phyloP scores from a whole-genome alignment of 768 basidiomycete species.

The Rubroboletus satanas region DNA sequence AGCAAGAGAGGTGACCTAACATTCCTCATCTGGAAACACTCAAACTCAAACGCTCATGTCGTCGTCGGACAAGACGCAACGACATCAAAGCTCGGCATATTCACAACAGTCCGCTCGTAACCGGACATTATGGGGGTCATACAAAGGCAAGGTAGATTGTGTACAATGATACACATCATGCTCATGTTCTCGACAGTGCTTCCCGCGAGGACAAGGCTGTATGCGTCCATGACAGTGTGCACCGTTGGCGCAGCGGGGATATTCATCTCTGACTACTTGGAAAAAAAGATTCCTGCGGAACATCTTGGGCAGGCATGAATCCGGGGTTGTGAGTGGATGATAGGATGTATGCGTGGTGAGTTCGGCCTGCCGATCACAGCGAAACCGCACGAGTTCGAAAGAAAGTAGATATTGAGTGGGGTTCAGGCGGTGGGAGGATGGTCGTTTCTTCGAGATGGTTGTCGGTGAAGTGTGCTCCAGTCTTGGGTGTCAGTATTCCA shows the following conservation, averaged over 20 bases:
- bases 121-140: conserved; percentile 41
- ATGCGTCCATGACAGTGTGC: conserved; percentile 47
- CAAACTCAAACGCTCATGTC: conserved; percentile 16
- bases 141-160: conserved; percentile 33
- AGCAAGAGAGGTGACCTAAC: not conserved
- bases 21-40: not conserved
- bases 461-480: conserved; percentile 16
- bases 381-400: not conserved
- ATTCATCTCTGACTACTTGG: conserved; percentile 48
- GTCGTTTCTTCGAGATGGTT: conserved; percentile 20
- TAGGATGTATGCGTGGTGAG: conserved; percentile 6
- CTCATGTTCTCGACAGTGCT: conserved; percentile 38
- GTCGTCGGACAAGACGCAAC: not conserved
- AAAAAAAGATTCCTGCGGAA: conserved; percentile 35
- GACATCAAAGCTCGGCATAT: not conserved
- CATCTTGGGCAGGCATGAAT: not conserved
- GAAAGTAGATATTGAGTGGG: not conserved
- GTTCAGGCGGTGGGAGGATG: conserved; percentile 3
- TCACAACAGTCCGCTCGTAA: conserved; percentile 8
- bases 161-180: conserved; percentile 4
- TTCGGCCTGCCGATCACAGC: conserved; percentile 14
- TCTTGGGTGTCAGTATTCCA: conserved; percentile 20
- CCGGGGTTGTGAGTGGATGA: not conserved
- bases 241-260: conserved; percentile 46
- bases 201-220: conserved; percentile 50